phyloP scores from a whole-genome alignment of 2,329 filamentous ascomycete genomes.

The Fusarium poae region DNA sequence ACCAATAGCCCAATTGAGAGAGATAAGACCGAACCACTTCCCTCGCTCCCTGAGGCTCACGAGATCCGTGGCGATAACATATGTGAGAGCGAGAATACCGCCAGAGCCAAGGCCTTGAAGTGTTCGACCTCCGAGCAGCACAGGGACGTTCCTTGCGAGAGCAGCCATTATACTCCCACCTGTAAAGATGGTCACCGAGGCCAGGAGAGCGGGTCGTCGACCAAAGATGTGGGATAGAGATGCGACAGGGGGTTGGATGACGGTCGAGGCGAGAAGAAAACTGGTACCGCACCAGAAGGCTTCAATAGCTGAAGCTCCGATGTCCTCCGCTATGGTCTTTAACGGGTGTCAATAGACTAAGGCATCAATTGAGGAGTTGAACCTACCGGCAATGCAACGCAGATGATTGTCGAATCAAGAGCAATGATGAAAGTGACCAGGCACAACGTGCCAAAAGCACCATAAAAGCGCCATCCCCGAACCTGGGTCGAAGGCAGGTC shows the following conservation, averaged over 20 bases:
- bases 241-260: constrained; percentile 43
- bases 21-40: constrained; percentile 56
- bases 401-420: constrained; percentile 46
- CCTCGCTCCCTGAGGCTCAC: constrained; percentile 60
- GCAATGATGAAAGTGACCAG: constrained; percentile 45
- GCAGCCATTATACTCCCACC: constrained; percentile 42
- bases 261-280: constrained; percentile 46
- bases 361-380: too few species aligned
- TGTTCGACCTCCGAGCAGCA: constrained; percentile 62
- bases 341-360: background rate
- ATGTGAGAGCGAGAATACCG: constrained; percentile 61
- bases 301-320: constrained; percentile 42
- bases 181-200: constrained; percentile 38
- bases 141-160: constrained; percentile 36
- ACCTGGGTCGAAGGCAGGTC: background rate
- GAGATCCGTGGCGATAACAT: constrained; percentile 62
- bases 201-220: constrained; percentile 37
- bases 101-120: constrained; percentile 66
- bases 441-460: constrained; percentile 44
- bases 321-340: constrained; percentile 44
- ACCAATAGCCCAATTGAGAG: constrained; percentile 66
- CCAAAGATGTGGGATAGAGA: constrained; percentile 46
- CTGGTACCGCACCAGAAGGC: constrained; percentile 47
- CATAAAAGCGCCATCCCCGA: constrained; percentile 41
- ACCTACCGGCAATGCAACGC: constrained; percentile 42